Base-by-base conservation (phyloP, 2,329 filamentous ascomycete species). In the Phialophora macrospora region DNA sequence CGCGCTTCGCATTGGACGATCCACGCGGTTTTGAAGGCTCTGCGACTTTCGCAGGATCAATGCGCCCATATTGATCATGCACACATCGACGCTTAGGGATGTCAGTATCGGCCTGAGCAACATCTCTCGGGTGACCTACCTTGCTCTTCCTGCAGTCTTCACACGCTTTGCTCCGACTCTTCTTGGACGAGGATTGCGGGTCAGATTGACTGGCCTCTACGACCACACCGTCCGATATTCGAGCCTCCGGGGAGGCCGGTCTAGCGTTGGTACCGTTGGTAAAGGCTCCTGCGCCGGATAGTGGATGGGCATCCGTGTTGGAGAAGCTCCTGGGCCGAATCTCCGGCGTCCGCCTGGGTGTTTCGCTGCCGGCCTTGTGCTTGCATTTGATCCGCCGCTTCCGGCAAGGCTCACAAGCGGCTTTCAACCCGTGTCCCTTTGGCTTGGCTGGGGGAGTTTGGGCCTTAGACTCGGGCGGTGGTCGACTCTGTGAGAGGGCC, bases 131-230 rank as follows among this genome's bases (percentile, higher is more conserved):
- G 58, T 38, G 48, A 76, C 83, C 75, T 74, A 88, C 87, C 81
- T 89, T 89, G 81, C 86, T 88, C 74, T 87, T 88, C 54, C 87
- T 83, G 75, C 87, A 89, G 71, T 88, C 86, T 65, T 86, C 82
- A 74, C 87, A 89, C 51, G 87, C 87, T 75, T 88, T 88, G 72
- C 82, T 87, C 71, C 87, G 77, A 65, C 85, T 82, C 74, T 86
- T 85, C 76, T 86, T 83, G 54, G 80, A 80, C 65, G 84, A 76
- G 44, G 65, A 59, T 44, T 62, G 67, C 22, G 60, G 60, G 20
- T 67, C 68, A 32, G 59, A 11, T 9, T 51, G 51, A 20, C 52
- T 54, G 20, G 41, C 55, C 20, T 60, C 60, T 14, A 22, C 32
- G n/a, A 48, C 59, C 22, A 56, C 52, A 41, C 46, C 46, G 30